Evolutionary conservation across 345 rosid genomes (phyloP), one percentile per base, ranked within the genome.

Genomic region (Sonneratia alba): DNA sequence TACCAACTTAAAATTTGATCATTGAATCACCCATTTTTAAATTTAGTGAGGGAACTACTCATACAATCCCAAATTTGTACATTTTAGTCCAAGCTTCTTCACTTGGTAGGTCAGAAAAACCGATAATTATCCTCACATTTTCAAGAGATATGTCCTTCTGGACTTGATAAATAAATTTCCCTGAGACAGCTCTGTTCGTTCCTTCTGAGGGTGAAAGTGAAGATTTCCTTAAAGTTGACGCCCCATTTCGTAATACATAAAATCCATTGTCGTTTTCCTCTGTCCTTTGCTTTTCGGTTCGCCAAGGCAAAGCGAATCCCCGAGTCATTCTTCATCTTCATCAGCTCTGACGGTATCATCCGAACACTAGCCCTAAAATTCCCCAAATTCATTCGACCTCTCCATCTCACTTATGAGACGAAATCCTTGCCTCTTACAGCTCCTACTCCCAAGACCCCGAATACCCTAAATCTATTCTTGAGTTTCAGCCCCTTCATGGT

Each of bases 401-500:
- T 3, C 7, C 27, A 32, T 36, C 32, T 8, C 49, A 47, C 47
- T 36, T 42, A n/a, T 71, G 53, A n/a, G 12, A 1, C 56, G 18
- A 32, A 38, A 27, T 18, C 53, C 42, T 22, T 42, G 13, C 66
- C 40, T 4, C 24, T 43, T 49, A 10, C 66, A 10, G 66, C 66
- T 34, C 38, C 38, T 18, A 22, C 70, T 21, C 55, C 3, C 36
- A 6, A n/a, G 9, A 3, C 15, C 45, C 27, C 24, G 22, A 57
- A 38, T 24, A 19, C 68, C 56, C 56, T 62, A 18, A 42, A 12
- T 21, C 47, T n/a, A 19, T 10, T 13, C 68, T 32, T 38, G 8
- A 12, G 36, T 48, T 42, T n/a, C 24, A 56, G 74, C 70, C 77
- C 79, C 4, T 67, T 73, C 6, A 63, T 63, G 75, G 48, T 45